A percentile compares a stretch with the other conserved stretches of the same genome.
These are phyloP conservation scores for Elaeis oleifera DNA, from an alignment of 202 grass and related monocot species.

Conservation along the genomic window DNA sequence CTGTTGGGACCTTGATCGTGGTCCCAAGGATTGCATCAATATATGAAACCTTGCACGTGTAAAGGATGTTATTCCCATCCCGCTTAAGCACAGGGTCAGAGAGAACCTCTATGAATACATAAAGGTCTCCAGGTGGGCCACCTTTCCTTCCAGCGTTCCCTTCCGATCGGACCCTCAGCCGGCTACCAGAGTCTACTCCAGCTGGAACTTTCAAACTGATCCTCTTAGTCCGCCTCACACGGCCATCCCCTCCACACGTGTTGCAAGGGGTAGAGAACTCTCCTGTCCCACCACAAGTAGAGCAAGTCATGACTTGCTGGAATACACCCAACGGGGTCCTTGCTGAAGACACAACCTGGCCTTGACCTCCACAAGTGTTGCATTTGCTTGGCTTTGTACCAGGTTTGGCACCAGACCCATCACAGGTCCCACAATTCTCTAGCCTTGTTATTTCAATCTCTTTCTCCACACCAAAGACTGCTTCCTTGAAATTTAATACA, in stretches of 20 bases:
- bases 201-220: slow-evolving; percentile 96
- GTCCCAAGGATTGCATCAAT: slow-evolving; percentile 96
- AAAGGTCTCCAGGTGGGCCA: slow-evolving; percentile 87
- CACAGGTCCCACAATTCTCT: slow-evolving; percentile 66
- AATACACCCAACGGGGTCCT: slow-evolving; percentile 95
- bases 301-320: slow-evolving; percentile 85
- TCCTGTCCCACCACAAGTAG: slow-evolving; percentile 73
- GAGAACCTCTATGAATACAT: slow-evolving; percentile 87
- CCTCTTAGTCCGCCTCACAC: slow-evolving; percentile 78
- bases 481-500: slow-evolving; percentile 90
- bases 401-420: slow-evolving; percentile 81
- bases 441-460: slow-evolving; percentile 85
- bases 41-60: slow-evolving; percentile 95
- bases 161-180: slow-evolving; percentile 84
- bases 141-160: slow-evolving; percentile 75
- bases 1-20: slow-evolving; percentile 83
- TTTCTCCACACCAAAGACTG: slow-evolving; percentile 89
- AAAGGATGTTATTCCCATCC: slow-evolving; percentile 87
- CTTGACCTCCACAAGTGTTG: slow-evolving; percentile 79
- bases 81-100: slow-evolving; percentile 85
- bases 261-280: slow-evolving; percentile 85
- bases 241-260: slow-evolving; percentile 75
- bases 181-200: slow-evolving; percentile 90
- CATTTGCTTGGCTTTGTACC: slow-evolving; percentile 76
- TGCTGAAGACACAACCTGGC: slow-evolving; percentile 79